These are phyloP conservation scores for Russula olivacea DNA, from an alignment of 768 basidiomycete genomes.

Conservation along the genomic window DNA sequence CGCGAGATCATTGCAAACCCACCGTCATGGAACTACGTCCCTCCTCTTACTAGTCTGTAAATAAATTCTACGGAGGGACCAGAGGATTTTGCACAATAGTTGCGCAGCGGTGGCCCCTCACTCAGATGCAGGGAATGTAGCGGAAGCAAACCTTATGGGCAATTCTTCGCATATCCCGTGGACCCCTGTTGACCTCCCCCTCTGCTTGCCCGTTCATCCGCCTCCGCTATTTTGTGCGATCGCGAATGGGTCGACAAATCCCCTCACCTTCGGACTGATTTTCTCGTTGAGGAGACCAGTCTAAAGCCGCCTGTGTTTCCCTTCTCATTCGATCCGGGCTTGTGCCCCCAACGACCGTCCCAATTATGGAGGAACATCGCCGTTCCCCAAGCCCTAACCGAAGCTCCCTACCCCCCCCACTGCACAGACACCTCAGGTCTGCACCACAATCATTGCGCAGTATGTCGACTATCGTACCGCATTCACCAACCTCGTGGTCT, in stretches of 20 bases:
- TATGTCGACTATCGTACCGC: not conserved
- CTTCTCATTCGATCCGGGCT: constrained; percentile 1
- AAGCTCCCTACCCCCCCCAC: constrained; percentile 48
- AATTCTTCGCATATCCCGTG: constrained; percentile 17
- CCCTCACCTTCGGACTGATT: constrained; percentile 20
- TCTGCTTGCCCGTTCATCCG: constrained; percentile 3
- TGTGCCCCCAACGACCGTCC: constrained; percentile 4
- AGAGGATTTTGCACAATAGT: not conserved
- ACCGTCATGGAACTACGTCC: not conserved
- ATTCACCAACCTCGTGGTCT: constrained; percentile 7
- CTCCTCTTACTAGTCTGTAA: not conserved
- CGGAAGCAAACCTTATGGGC: constrained; percentile 36
- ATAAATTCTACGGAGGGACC: constrained; percentile 3
- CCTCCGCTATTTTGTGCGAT: constrained; percentile 9
- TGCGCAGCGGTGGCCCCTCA: constrained; percentile 25
- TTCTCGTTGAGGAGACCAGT: constrained; percentile 14
- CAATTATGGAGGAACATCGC: constrained; percentile 16
- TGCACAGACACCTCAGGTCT: constrained; percentile 42
- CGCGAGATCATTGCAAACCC: not conserved
- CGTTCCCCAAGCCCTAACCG: constrained; percentile 29
- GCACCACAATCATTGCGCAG: constrained; percentile 18
- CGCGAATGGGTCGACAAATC: constrained; percentile 18
- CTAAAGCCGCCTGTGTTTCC: not conserved
- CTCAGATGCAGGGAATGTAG: constrained; percentile 23
- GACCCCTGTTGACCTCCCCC: constrained; percentile 22